phyloP scores from a whole-genome alignment of 345 rosid species.

The Populus pruinosa region DNA sequence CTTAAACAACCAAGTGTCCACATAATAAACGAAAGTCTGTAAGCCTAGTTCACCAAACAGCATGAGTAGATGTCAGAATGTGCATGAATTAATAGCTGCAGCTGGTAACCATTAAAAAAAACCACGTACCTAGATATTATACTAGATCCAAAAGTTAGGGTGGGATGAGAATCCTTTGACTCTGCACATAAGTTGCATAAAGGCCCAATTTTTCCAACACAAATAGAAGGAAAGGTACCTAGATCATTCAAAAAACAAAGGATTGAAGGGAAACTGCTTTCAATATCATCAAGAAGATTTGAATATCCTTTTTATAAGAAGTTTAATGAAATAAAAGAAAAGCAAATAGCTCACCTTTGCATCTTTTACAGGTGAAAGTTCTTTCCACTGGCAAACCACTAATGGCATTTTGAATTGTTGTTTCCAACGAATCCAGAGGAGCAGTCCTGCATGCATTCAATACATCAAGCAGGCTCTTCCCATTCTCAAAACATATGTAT shows the following conservation, averaged over 20 bases:
- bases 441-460: conserved; percentile 71
- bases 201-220: conserved; percentile 72
- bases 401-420: conserved; percentile 54
- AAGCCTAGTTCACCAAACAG: background rate
- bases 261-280: conserved; percentile 5
- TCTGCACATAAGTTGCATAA: conserved; percentile 68
- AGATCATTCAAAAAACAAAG: conserved; percentile 18
- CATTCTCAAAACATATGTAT: conserved; percentile 95
- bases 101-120: background rate
- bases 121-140: conserved; percentile 39
- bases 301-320: background rate
- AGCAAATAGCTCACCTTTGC: conserved; percentile 54
- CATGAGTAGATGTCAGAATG: background rate
- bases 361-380: conserved; percentile 72
- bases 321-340: background rate
- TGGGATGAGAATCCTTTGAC: conserved; percentile 40
- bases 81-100: conserved; percentile 11
- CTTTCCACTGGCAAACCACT: conserved; percentile 57
- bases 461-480: conserved; percentile 95
- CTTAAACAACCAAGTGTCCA: background rate
- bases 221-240: conserved; percentile 60
- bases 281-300: conserved; percentile 6
- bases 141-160: conserved; percentile 28
- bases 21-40: background rate
- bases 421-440: conserved; percentile 71